These are phyloP conservation scores for Aurantiochytrium sp. DNA, from an alignment of 108 stramenopile genomes.

Conservation along the genomic window DNA sequence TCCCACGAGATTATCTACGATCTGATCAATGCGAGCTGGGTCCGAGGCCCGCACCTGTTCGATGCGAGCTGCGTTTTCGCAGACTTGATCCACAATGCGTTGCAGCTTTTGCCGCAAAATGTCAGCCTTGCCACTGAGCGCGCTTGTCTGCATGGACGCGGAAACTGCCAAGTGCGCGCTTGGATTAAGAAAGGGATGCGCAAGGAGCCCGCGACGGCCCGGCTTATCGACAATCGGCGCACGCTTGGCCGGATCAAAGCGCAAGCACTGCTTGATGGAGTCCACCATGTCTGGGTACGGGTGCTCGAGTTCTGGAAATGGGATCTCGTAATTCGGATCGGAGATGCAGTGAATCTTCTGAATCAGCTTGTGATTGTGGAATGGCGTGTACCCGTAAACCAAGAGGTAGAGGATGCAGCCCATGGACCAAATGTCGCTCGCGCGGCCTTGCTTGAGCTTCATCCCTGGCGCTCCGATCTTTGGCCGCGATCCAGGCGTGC, in stretches of 20 bases:
- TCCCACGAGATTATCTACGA: not conserved
- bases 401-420: slow-evolving; percentile 97
- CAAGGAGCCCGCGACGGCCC: not conserved
- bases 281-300: not conserved
- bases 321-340: slow-evolving; percentile 68
- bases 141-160: not conserved
- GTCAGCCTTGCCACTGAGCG: not conserved
- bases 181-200: not conserved
- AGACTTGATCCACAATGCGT: not conserved
- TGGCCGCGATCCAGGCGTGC: slow-evolving; percentile 20
- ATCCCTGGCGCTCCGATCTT: slow-evolving; percentile 35
- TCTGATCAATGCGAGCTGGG: not conserved
- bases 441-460: slow-evolving; percentile 41
- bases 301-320: slow-evolving; percentile 40
- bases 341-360: slow-evolving; percentile 91
- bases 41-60: not conserved
- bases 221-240: not conserved
- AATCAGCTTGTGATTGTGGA: slow-evolving; percentile 79
- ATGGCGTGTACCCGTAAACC: slow-evolving; percentile 83
- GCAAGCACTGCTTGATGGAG: slow-evolving; percentile 1
- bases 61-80: not conserved
- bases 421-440: slow-evolving; percentile 77
- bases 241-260: slow-evolving; percentile 3
- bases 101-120: not conserved
- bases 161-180: not conserved